Percentiles rank a stretch among this genome's conserved stretches.
Conservation (phyloP, 176 grass and related monocot species). For the Olyra latifolia region DNA sequence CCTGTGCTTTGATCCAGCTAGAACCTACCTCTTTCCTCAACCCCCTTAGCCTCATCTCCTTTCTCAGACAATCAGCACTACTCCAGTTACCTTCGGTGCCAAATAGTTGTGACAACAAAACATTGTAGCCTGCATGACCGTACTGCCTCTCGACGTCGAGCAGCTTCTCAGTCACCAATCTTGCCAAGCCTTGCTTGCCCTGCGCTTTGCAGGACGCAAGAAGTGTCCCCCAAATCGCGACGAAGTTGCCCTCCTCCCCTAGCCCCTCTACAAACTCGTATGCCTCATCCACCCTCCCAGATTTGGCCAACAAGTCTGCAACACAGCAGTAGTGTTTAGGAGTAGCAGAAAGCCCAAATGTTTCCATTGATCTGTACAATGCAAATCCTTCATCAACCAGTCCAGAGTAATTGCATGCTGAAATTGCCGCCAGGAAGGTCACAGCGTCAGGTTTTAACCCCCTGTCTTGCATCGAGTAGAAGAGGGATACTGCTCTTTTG, state of each 20-base stretch:
- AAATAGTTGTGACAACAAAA: slow-evolving; percentile 71
- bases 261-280: slow-evolving; percentile 69
- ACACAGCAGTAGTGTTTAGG: slow-evolving; percentile 78
- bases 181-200: slow-evolving; percentile 57
- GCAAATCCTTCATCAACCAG: slow-evolving; percentile 71
- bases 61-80: slow-evolving; percentile 73
- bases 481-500: slow-evolving; percentile 65
- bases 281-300: slow-evolving; percentile 75
- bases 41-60: slow-evolving; percentile 76
- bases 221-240: slow-evolving; percentile 83
- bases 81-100: slow-evolving; percentile 68
- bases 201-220: slow-evolving; percentile 75
- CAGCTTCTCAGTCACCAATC: slow-evolving; percentile 60
- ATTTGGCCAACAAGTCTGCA: slow-evolving; percentile 66
- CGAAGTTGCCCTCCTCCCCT: slow-evolving; percentile 62
- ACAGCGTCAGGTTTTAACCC: slow-evolving; percentile 61
- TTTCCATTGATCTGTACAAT: slow-evolving; percentile 71
- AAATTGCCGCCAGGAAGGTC: slow-evolving; percentile 72
- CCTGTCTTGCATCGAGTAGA: slow-evolving; percentile 60
- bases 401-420: slow-evolving; percentile 77
- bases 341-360: slow-evolving; percentile 50
- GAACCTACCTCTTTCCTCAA: slow-evolving; percentile 55
- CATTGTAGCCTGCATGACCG: slow-evolving; percentile 62
- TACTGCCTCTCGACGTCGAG: slow-evolving; percentile 62
- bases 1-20: slow-evolving; percentile 68